A percentile compares a stretch with the other conserved stretches of the same genome.
Conservation (phyloP, 2,329 filamentous ascomycete species). For the Fusarium sp. region DNA sequence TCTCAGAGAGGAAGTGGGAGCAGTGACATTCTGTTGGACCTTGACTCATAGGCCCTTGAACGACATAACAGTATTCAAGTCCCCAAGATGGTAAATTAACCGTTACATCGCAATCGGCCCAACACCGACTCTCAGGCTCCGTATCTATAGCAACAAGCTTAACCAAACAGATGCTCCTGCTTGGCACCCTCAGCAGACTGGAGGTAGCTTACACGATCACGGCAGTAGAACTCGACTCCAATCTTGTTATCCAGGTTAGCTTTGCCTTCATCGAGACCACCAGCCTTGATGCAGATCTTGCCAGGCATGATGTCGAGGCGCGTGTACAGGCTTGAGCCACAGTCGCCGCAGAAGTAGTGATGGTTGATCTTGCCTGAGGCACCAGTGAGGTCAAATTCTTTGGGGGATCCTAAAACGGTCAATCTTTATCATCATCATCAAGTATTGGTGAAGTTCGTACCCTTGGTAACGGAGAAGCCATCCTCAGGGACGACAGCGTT, state of each 20-base stretch:
- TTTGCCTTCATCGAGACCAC: slow-evolving; percentile 58
- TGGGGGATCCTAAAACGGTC: slow-evolving; percentile 52
- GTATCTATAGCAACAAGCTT: background rate
- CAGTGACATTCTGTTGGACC: background rate
- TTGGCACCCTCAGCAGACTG: slow-evolving; percentile 55
- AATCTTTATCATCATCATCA: background rate
- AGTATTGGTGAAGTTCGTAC: slow-evolving; percentile 36
- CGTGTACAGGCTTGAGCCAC: slow-evolving; percentile 61
- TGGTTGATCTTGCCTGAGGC: slow-evolving; percentile 63
- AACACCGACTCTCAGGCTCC: too few relatives aligned
- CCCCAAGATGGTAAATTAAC: too few relatives aligned
- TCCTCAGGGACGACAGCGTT: slow-evolving; percentile 60
- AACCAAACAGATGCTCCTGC: slow-evolving; percentile 52
- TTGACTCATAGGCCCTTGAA: too few relatives aligned
- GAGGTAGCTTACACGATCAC: slow-evolving; percentile 58
- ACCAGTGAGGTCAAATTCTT: slow-evolving; percentile 57
- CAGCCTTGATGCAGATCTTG: slow-evolving; percentile 60
- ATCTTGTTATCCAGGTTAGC: slow-evolving; percentile 55
- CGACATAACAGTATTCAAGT: too few relatives aligned
- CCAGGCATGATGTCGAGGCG: slow-evolving; percentile 63
- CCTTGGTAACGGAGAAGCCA: slow-evolving; percentile 60
- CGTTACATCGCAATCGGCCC: too few relatives aligned
- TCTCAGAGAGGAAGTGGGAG: background rate
- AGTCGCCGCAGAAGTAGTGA: slow-evolving; percentile 63
- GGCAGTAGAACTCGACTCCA: slow-evolving; percentile 62